Percentiles rank a stretch among this genome's conserved stretches.
These are phyloP conservation scores for Nicotiana noctiflora DNA, from an alignment of 257 asterid genomes.

Conservation along the genomic window DNA sequence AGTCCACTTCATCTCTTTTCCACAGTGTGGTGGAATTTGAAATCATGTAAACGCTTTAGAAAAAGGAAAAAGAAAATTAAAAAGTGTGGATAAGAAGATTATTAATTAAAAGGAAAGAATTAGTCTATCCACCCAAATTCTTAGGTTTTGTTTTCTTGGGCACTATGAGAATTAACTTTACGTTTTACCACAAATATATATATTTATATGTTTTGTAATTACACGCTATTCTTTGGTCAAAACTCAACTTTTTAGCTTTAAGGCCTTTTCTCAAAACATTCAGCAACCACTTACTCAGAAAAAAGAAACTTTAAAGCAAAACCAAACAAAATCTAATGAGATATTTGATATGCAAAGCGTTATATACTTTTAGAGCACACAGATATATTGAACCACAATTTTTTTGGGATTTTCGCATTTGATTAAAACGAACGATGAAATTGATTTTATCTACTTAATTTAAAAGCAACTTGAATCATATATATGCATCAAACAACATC, in stretches of 20 bases:
- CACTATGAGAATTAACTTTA: constrained; percentile 13
- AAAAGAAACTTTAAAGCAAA: not conserved
- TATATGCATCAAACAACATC: too few relatives aligned
- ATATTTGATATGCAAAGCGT: not conserved
- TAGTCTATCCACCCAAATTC: not conserved
- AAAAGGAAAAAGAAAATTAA: not conserved
- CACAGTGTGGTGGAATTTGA: not conserved
- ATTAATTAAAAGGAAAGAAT: not conserved
- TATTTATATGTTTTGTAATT: not conserved
- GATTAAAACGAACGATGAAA: not conserved
- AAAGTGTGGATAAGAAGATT: not conserved
- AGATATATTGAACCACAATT: too few relatives aligned
- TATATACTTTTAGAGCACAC: not conserved
- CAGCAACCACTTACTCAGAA: not conserved
- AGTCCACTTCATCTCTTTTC: constrained; percentile 2
- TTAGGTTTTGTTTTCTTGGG: not conserved
- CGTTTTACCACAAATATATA: constrained; percentile 10
- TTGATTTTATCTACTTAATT: too few relatives aligned
- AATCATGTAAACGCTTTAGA: not conserved
- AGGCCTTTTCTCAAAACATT: not conserved
- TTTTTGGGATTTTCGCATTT: too few relatives aligned
- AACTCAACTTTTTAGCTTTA: not conserved
- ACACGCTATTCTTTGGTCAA: constrained; percentile 6
- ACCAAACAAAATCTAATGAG: not conserved
- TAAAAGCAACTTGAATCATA: not conserved